These are phyloP conservation scores for Fusarium sp. DNA, from an alignment of 2,329 filamentous ascomycete genomes.

Conservation along the genomic window DNA sequence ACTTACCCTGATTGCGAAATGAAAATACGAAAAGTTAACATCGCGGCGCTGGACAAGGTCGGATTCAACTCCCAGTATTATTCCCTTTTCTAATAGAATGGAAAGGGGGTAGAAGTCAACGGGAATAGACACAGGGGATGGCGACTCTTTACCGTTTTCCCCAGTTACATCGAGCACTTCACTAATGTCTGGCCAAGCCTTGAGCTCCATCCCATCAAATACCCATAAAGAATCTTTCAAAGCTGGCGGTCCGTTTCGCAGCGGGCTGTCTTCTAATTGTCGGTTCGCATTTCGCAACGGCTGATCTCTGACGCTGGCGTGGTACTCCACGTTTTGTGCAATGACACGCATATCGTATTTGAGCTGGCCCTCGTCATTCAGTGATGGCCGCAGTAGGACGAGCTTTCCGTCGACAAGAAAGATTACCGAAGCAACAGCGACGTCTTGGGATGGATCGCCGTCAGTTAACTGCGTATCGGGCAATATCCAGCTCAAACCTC, in stretches of 20 bases:
- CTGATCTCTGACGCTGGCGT: conserved; percentile 91
- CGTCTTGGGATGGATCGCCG: conserved; percentile 95
- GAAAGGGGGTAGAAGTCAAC: conserved; percentile 98
- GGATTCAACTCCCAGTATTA: conserved; percentile 89
- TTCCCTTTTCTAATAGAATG: conserved; percentile 86
- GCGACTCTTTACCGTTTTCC: conserved; percentile 75
- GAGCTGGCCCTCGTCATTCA: conserved; percentile 82
- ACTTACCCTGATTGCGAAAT: conserved; percentile 86
- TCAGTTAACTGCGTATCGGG: conserved; percentile 89
- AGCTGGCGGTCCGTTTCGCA: conserved; percentile 55
- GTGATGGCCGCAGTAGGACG: conserved; percentile 87
- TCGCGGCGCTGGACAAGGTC: conserved; percentile 94
- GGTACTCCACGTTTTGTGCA: conserved; percentile 96
- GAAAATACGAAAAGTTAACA: conserved; percentile 88
- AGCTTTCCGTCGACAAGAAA: conserved; percentile 98
- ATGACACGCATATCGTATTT: conserved; percentile 99
- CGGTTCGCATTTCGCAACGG: conserved; percentile 56
- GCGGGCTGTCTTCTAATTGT: conserved; percentile 40
- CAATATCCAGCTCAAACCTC: conserved; percentile 94
- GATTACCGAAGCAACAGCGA: conserved; percentile 90
- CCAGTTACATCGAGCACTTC: conserved; percentile 80
- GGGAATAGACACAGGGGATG: conserved; percentile 78
- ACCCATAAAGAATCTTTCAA: conserved; percentile 92
- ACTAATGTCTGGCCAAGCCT: conserved; percentile 89
- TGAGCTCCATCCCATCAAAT: conserved; percentile 88